Evolutionary conservation across 306 rosid species (phyloP).

Genomic region (Pueraria montana): DNA sequence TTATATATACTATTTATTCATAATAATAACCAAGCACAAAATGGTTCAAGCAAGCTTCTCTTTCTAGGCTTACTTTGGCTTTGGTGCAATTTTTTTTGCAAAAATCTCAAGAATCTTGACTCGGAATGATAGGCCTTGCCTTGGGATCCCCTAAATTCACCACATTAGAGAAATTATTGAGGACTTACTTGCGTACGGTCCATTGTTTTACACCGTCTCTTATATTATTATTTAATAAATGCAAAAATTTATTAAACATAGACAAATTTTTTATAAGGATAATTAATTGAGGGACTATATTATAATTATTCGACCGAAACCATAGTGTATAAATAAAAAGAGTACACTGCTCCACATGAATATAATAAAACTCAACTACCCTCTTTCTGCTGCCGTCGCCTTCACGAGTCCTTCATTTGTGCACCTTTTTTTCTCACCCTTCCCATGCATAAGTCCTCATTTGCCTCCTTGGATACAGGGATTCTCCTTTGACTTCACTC

Average conservation of each 20-base stretch:
- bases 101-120: constrained; percentile 34
- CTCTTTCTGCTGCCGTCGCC: constrained; percentile 80
- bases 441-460: constrained; percentile 46
- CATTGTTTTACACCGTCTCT: not conserved
- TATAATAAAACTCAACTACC: constrained; percentile 55
- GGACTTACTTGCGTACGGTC: not conserved
- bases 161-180: not conserved
- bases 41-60: not conserved
- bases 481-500: constrained; percentile 68
- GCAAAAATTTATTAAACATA: not conserved
- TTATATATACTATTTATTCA: too few relatives aligned
- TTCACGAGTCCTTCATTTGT: constrained; percentile 88
- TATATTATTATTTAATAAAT: not conserved
- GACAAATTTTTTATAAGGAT: not conserved
- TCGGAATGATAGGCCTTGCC: constrained; percentile 30
- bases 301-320: not conserved
- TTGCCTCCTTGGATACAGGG: constrained; percentile 65
- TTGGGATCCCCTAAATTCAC: constrained; percentile 46
- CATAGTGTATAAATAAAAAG: not conserved
- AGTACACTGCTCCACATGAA: constrained; percentile 53
- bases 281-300: not conserved
- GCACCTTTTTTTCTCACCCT: constrained; percentile 26
- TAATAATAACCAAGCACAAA: not conserved
- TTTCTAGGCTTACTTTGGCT: constrained; percentile 23
- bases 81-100: constrained; percentile 17